A percentile compares a stretch with the other conserved stretches of the same genome.
phyloP scores from a whole-genome alignment of 2,329 filamentous ascomycete genomes.

The Talaromyces albobiverticillius region DNA sequence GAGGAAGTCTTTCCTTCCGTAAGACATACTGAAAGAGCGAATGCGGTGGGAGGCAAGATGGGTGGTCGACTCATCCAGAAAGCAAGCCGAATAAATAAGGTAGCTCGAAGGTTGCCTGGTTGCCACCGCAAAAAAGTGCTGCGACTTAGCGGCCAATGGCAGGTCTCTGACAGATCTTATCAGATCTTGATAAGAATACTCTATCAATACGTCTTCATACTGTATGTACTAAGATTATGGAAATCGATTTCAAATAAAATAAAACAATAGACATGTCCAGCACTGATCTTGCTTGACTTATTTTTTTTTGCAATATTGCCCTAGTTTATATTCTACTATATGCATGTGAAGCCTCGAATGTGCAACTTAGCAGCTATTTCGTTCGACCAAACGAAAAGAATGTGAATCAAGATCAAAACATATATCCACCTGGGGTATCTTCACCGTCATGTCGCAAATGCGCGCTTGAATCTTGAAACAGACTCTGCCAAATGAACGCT shows the following conservation, averaged over 20 bases:
- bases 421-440: conserved; percentile 18
- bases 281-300: no score
- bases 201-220: no score
- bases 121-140: conserved; percentile 4
- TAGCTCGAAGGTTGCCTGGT: no score
- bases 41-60: background rate
- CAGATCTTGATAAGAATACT: conserved; percentile 7
- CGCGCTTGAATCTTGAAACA: conserved; percentile 91
- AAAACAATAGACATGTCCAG: background rate
- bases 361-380: background rate
- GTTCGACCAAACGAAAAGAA: background rate
- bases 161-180: conserved; percentile 3
- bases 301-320: no score
- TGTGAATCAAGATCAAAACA: background rate
- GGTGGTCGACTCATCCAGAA: no score
- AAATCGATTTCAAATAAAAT: no score
- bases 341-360: no score
- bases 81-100: background rate
- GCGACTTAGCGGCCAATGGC: background rate
- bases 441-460: conserved; percentile 59
- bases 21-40: conserved; percentile 48
- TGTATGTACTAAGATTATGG: no score
- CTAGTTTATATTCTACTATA: no score
- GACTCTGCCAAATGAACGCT: conserved; percentile 97
- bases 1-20: conserved; percentile 75